Base-by-base conservation (phyloP, 176 grass and related monocot genomes). In the Zizania latifolia region DNA sequence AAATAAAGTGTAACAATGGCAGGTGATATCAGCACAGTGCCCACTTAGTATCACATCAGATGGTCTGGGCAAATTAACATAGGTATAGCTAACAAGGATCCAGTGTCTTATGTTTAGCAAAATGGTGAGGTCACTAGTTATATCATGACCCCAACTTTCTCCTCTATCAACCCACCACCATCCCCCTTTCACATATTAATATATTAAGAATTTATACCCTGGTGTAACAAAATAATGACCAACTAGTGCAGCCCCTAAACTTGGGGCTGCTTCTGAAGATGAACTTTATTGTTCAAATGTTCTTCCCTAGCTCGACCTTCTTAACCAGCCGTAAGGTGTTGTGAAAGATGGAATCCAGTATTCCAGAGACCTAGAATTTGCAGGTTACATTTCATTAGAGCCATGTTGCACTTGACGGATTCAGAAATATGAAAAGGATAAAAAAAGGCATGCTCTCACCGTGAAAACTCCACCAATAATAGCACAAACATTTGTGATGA, bases 401-500 rank as follows among this genome's bases (percentile, higher is more conserved):
- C 46, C 28, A 30, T 24, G 51, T 29, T 29, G 58, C n/a, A 48
- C n/a, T 64, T 68, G 5, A 36, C 44, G 11, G 30, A 76, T 29
- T 68, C 7, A 50, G 16, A 75, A 75, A 61, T 43, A 81, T 38
- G 14, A 72, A 75, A 17, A 73, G 22, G 19, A 6, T 61, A 72
- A 31, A 61, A 56, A 56, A 8, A 71, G 32, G 28, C 9, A 38
- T 74, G 38, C 72, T 71, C 82, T 36, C 77, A 99, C 96, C 87
- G 96, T 99, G 75, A 99, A 99, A 61, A 99, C 32, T 28, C 96
- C 96, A 82, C 96, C 96, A 71, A 99, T 90, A 59, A 99, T 99
- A 29, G 96, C 96, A 62, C 92, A 99, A 24, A 99, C 76, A 78
- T 99, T 95, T 83, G 96, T 99, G 82, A 99, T 82, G 67, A 99